Conservation (phyloP, 78 protist species). For the Pelomyxa schiedti region DNA sequence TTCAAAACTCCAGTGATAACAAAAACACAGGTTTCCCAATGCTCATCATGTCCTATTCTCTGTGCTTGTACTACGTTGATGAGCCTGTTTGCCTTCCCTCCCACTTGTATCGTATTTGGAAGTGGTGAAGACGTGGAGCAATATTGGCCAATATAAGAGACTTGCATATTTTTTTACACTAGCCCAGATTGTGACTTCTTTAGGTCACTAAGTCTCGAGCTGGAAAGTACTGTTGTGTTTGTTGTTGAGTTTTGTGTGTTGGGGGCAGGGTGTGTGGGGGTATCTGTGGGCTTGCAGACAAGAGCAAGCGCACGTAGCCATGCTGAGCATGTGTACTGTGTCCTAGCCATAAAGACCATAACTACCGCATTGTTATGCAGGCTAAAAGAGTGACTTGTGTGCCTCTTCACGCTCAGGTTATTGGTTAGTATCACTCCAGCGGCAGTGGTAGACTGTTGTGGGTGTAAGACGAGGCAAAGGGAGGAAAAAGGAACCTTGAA, state of each 20-base stretch:
- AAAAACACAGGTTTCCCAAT: too few species aligned
- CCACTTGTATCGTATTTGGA: neutral
- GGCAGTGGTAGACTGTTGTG: neutral
- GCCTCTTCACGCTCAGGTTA: neutral
- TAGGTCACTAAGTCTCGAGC: neutral
- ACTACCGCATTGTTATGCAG: neutral
- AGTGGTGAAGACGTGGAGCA: neutral
- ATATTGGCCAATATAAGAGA: neutral
- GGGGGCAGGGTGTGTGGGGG: too few species aligned
- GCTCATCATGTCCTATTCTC: too few species aligned
- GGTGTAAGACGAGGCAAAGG: too few species aligned
- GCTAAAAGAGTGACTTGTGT: neutral
- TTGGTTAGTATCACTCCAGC: neutral
- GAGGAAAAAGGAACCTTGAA: too few species aligned
- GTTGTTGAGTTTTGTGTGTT: too few species aligned
- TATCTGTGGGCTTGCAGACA: too few species aligned
- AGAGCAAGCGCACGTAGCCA: neutral
- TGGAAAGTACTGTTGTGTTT: neutral
- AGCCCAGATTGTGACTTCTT: neutral
- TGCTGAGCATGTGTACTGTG: neutral
- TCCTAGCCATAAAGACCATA: neutral
- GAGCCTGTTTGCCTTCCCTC: neutral
- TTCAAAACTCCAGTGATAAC: too few species aligned
- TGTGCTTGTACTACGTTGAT: too few species aligned
- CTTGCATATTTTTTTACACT: too few species aligned